These are phyloP conservation scores for Alisma plantagoaquatica DNA, from an alignment of 106 monocot genomes.

Conservation along the genomic window DNA sequence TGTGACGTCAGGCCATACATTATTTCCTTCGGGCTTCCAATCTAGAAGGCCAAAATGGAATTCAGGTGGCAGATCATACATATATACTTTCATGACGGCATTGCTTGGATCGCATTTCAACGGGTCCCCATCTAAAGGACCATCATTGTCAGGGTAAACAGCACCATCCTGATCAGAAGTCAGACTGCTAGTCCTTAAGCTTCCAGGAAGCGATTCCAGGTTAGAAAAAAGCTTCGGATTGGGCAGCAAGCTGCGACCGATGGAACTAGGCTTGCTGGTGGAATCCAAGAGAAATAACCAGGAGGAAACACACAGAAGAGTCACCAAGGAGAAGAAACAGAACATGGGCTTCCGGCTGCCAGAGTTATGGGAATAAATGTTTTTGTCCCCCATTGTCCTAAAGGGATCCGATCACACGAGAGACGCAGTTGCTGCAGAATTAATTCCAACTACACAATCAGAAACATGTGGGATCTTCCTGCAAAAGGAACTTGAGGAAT, in stretches of 20 bases:
- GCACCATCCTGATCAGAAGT: not conserved
- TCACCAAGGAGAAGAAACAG: constrained; percentile 8
- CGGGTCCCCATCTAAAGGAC: not conserved
- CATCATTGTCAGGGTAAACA: not conserved
- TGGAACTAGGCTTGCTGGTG: not conserved
- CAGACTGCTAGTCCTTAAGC: not conserved
- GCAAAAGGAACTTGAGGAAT: too few relatives aligned
- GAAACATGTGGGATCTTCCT: too few relatives aligned
- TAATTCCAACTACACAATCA: too few relatives aligned
- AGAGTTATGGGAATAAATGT: not conserved
- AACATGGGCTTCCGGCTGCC: constrained; percentile 2
- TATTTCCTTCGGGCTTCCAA: constrained; percentile 26
- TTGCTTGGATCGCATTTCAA: constrained; percentile 28
- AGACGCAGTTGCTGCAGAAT: too few relatives aligned
- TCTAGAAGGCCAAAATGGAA: constrained; percentile 67
- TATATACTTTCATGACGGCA: constrained; percentile 49
- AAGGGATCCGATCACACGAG: too few relatives aligned
- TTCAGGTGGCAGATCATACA: constrained; percentile 70
- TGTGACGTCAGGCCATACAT: constrained; percentile 48
- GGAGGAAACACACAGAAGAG: constrained; percentile 6
- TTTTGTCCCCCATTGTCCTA: constrained; percentile 5
- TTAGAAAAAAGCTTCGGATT: too few relatives aligned
- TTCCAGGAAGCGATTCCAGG: too few relatives aligned
- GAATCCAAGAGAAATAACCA: constrained; percentile 10
- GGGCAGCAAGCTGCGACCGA: too few relatives aligned